Base-by-base conservation (phyloP, 805 yeast genomes). In the Suhomyces sp. region DNA sequence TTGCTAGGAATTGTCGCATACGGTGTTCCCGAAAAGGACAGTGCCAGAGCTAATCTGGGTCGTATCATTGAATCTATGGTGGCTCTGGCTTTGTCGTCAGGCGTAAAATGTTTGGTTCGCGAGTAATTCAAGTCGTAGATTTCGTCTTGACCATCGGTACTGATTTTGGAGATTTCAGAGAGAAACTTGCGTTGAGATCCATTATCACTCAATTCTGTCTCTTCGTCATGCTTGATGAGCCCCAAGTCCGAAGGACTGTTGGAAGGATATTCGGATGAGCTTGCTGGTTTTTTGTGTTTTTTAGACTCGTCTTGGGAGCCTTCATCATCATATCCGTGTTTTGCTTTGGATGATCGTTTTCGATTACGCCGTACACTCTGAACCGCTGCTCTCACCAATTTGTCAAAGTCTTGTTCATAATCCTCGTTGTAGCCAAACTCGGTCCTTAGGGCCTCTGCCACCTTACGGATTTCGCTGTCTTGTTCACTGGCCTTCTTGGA, bases 351-450 rank as follows among this genome's bases (percentile, higher is more conserved):
- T n/a, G 65, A 75, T 44, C 95, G 60, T 53, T 83, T 86, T 40
- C 95, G 72, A 57, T 91, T 91, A 46, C 98, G 69, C 43, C 98
- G 68, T 2, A 86, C 97, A 33, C 95, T 82, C 60, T 91, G 98
- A 18, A 91, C 82, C 1, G 96, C 98, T 7, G 96, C 95, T 23
- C 95, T 69, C 0, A 93, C 97, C 22, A 91, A 70, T 56, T 83
- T 85, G 58, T 88, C 95, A 55, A 91, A 91, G 46, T 93, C 98
- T 1, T 68, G 59, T 18, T 79, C 62, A 10, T 77, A 70, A 5
- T 70, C 72, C 2, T 60, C 61, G 2, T 82, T 75, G 54, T 80
- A 90, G 4, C 79, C 77, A 50, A 87, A 93, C 61, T 93, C 98
- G 2, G 71, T 66, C 50, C 95, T 68, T 29, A 91, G 65, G 3